Base-by-base conservation (phyloP, 208 protist species). In the Leptomonas pyrrhocoris region DNA sequence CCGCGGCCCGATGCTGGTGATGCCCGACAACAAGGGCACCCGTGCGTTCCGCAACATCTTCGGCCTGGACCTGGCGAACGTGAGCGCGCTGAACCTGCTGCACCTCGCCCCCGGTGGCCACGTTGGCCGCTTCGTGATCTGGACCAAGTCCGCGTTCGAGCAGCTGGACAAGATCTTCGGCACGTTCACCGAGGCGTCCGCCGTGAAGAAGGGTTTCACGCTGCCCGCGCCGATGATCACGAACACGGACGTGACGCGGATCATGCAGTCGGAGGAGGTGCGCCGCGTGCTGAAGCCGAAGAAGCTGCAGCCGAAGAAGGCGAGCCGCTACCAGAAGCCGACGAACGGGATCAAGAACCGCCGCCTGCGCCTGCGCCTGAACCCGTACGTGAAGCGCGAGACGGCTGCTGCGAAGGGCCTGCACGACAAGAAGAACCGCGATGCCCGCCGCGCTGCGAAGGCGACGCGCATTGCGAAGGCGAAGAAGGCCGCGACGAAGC, bases 41-140 rank as follows among this genome's bases (percentile, higher is more conserved):
- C 81, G 81, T 19, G 95, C 95, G 38, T 98, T 98, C 94, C 83
- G 98, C 73, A 99, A 99, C 91, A 83, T 99, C 74, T 92, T 97
- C 73, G 98, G 98, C 76, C 93, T 99, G 68, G 98, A 99, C 73
- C n/a, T 98, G 40, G 77, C 76, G 67, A 84, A 86, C 69, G 98
- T 99, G 36, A 76, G 84, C 50, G 62, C 89, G 56, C 85, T 99
- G 36, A 99, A 99, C 93, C 86, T 99, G 36, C 92, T 99, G 40
- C 87, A 99, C 84, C 96, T 99, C 23, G 99, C 99, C 42, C 99
- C 99, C 62, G 99, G 98, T 93, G 98, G 98, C 62, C 98, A 99
- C 86, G 60, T 99, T 12, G 99, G 99, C 83, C 95, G 99, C 83
- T 99, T 99, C 79, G 77, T 99, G 85, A 97, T 99, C 86, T 99